Conservation (phyloP, 192 early-diverging fungal genomes). For the Polychytrium aggregatum region DNA sequence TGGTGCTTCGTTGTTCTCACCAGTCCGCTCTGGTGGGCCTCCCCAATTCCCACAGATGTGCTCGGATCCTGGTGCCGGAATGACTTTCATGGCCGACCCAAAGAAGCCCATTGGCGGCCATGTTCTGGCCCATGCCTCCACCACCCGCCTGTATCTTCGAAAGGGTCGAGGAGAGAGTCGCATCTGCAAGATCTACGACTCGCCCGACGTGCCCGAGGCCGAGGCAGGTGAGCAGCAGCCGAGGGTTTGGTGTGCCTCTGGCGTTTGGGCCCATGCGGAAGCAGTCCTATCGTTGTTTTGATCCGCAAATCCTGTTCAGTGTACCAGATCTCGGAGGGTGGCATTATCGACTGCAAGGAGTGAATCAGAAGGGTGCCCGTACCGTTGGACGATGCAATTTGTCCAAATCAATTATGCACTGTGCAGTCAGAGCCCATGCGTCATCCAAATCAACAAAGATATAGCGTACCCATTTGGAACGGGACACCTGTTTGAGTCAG, state of each 20-base stretch:
- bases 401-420: too few relatives aligned
- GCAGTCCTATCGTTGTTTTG: not conserved
- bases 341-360: conserved; percentile 58
- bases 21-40: too few relatives aligned
- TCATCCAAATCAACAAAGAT: too few relatives aligned
- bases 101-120: conserved; percentile 81
- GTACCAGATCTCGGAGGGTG: conserved; percentile 62
- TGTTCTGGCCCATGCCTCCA: conserved; percentile 59
- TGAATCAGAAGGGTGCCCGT: too few relatives aligned
- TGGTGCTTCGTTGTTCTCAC: too few relatives aligned
- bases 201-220: conserved; percentile 56
- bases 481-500: too few relatives aligned
- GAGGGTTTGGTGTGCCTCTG: not conserved
- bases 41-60: too few relatives aligned
- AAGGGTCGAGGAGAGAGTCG: conserved; percentile 74
- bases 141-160: conserved; percentile 64
- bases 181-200: conserved; percentile 75
- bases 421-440: too few relatives aligned
- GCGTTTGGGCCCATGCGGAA: not conserved
- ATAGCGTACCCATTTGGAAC: too few relatives aligned
- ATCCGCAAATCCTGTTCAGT: conserved; percentile 16
- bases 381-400: too few relatives aligned
- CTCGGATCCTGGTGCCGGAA: conserved; percentile 43
- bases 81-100: conserved; percentile 76
- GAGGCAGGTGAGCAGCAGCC: conserved; percentile 7